Evolutionary conservation across 495 filamentous ascomycete genomes (phyloP).

Genomic region (Penicillium paradoxum): DNA sequence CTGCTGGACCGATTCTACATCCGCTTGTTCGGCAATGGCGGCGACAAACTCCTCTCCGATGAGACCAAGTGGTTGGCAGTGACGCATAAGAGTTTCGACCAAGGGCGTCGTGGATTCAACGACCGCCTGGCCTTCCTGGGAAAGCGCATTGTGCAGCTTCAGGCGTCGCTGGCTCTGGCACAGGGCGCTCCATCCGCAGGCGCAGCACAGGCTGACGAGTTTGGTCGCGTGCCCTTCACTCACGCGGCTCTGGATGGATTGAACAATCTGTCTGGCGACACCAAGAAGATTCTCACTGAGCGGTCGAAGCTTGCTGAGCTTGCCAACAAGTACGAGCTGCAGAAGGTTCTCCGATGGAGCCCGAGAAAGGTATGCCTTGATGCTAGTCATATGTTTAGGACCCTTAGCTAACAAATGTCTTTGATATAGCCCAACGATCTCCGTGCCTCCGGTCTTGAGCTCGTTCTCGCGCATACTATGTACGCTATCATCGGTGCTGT

Average conservation of each 20-base stretch:
- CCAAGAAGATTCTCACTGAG: constrained; percentile 51
- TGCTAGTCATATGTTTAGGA: neutral
- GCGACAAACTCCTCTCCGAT: constrained; percentile 69
- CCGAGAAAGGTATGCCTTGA: constrained; percentile 58
- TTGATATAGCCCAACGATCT: constrained; percentile 63
- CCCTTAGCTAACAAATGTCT: constrained; percentile 1
- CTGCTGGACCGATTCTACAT: constrained; percentile 71
- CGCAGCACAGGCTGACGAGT: constrained; percentile 22
- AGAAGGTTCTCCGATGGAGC: constrained; percentile 77
- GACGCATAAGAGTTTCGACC: constrained; percentile 98
- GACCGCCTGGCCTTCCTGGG: constrained; percentile 87
- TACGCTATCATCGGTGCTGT: constrained; percentile 86
- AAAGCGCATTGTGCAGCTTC: constrained; percentile 73
- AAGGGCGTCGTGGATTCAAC: constrained; percentile 89
- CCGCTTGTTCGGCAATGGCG: constrained; percentile 62
- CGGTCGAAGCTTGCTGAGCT: constrained; percentile 59
- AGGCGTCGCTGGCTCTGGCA: constrained; percentile 68
- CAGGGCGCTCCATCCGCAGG: constrained; percentile 34
- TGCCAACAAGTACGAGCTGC: constrained; percentile 63
- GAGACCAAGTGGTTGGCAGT: constrained; percentile 96
- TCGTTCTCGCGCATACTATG: constrained; percentile 68
- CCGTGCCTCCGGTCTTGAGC: constrained; percentile 60
- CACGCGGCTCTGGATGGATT: constrained; percentile 71
- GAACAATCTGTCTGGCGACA: constrained; percentile 55
- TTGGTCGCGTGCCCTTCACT: constrained; percentile 59